Evolutionary conservation across 371 early-diverging fungal genomes (phyloP).

Genomic region (Lichtheimia corymbifera): DNA sequence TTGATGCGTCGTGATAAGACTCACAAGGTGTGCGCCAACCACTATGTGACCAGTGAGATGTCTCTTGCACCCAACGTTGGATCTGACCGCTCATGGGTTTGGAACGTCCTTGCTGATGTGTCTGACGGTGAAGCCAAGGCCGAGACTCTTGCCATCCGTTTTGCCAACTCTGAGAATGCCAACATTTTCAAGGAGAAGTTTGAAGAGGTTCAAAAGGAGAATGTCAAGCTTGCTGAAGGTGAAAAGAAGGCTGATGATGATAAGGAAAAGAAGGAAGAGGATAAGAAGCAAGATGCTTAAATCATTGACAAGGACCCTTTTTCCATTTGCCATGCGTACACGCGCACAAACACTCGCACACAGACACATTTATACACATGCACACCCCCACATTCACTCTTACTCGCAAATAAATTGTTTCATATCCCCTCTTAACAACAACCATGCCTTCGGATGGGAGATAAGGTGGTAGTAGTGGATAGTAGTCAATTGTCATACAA

Average conservation of each 20-base stretch:
- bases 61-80: conserved; percentile 90
- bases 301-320: conserved; percentile 3
- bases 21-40: conserved; percentile 98
- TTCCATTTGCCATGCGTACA: background rate
- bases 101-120: conserved; percentile 85
- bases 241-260: conserved; percentile 26
- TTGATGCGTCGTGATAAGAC: conserved; percentile 98
- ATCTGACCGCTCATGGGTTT: conserved; percentile 98
- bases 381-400: background rate
- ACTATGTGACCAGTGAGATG: conserved; percentile 90
- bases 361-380: background rate
- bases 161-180: conserved; percentile 89
- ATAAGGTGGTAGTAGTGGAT: too few species aligned
- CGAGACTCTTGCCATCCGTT: conserved; percentile 94
- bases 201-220: conserved; percentile 45
- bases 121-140: conserved; percentile 85
- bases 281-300: conserved; percentile 25
- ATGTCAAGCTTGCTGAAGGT: conserved; percentile 22
- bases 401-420: background rate
- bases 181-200: conserved; percentile 57
- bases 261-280: conserved; percentile 33
- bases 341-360: conserved; percentile 2
- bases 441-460: too few species aligned
- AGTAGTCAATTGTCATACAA: too few species aligned
- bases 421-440: too few species aligned